A percentile compares a stretch with the other conserved stretches of the same genome.
phyloP scores from a whole-genome alignment of 495 filamentous ascomycete genomes.

The Penicillium bialowiezense region DNA sequence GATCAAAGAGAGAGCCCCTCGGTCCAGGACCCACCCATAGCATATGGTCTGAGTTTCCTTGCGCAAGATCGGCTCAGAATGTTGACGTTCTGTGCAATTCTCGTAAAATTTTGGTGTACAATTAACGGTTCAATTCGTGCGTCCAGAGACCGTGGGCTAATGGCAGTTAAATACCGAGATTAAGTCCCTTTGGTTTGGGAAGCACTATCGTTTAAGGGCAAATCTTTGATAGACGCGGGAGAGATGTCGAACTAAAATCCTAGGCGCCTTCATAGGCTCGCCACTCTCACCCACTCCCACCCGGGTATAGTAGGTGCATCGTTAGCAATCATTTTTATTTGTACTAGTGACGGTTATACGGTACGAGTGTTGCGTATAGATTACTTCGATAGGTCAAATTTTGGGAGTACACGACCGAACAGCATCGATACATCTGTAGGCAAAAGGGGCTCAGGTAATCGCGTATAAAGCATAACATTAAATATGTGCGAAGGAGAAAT shows the following conservation, averaged over 20 bases:
- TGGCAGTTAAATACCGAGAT: neutral
- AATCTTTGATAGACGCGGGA: constrained; percentile 9
- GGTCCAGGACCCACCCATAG: constrained; percentile 11
- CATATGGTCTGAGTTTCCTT: constrained; percentile 10
- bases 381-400: constrained; percentile 4
- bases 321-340: constrained; percentile 1
- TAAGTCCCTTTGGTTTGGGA: neutral
- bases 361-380: constrained; percentile 1
- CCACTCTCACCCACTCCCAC: constrained; percentile 3
- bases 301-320: constrained; percentile 5
- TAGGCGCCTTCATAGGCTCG: constrained; percentile 9
- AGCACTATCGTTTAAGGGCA: neutral
- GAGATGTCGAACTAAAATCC: constrained; percentile 5
- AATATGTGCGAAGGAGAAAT: neutral
- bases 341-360: constrained; percentile 5
- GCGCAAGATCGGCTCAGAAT: constrained; percentile 23
- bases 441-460: neutral
- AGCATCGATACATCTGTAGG: too few relatives aligned
- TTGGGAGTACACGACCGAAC: neutral
- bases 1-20: constrained; percentile 16
- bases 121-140: constrained; percentile 6
- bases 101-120: neutral
- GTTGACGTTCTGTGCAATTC: constrained; percentile 4
- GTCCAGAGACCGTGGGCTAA: constrained; percentile 3
- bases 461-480: neutral